Conservation (phyloP, 1,284 basidiomycete genomes). For the Mycena citricolor region DNA sequence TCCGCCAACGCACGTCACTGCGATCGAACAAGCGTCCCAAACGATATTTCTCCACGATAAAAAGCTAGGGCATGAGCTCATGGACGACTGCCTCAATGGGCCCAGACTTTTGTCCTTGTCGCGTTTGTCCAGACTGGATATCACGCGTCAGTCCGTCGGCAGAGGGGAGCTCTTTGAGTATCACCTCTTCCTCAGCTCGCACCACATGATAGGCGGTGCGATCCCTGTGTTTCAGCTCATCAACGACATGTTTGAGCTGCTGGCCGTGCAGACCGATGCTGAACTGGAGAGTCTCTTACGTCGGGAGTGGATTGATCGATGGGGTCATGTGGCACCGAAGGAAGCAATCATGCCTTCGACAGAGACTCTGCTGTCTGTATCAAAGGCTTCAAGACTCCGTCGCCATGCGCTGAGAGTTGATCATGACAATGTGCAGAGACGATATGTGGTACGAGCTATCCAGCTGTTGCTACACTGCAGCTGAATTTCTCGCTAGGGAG, state of each 20-base stretch:
- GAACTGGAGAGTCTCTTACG: conserved; percentile 8
- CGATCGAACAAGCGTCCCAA: conserved; percentile 1
- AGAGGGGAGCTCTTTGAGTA: conserved; percentile 10
- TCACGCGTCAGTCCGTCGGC: conserved; percentile 3
- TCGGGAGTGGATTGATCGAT: conserved; percentile 18
- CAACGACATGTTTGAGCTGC: conserved; percentile 4
- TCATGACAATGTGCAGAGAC: conserved; percentile 10
- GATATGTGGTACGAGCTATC: conserved; percentile 13
- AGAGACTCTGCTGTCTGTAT: conserved; percentile 6
- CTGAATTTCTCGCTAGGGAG: conserved; percentile 4
- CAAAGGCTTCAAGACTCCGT: conserved; percentile 2
- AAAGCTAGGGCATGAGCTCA: conserved; percentile 6
- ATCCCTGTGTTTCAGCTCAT: not conserved
- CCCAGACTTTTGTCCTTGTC: conserved; percentile 7
- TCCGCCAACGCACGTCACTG: conserved; percentile 4
- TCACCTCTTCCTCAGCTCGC: not conserved
- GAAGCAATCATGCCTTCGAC: conserved; percentile 12
- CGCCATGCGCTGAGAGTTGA: conserved; percentile 17
- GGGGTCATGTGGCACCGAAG: not conserved
- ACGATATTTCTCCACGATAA: conserved; percentile 7
- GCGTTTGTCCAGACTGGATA: conserved; percentile 5
- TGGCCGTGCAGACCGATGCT: conserved; percentile 11
- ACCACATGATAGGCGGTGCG: conserved; percentile 10
- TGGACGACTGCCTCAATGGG: conserved; percentile 2
- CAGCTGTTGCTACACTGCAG: not conserved